Evolutionary conservation across 2,329 filamentous ascomycete species (phyloP).

Genomic region (Calonectria fujianensis): DNA sequence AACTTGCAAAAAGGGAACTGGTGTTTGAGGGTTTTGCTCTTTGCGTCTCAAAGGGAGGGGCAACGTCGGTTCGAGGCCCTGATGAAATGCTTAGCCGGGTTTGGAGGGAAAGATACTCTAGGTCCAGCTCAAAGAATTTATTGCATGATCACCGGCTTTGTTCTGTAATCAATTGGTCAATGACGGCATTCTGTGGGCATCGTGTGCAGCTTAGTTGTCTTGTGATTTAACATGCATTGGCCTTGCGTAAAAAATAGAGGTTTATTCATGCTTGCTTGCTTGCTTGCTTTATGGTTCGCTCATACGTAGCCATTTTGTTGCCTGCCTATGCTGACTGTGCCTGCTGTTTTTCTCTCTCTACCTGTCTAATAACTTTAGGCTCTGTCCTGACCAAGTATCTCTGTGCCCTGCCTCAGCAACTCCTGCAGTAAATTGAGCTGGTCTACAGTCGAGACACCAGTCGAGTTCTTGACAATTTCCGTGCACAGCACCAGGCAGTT

Average conservation of each 20-base stretch:
- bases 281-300: not conserved
- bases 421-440: slow-evolving; percentile 66
- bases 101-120: slow-evolving; percentile 63
- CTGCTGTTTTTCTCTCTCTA: not conserved
- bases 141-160: slow-evolving; percentile 64
- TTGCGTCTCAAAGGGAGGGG: slow-evolving; percentile 63
- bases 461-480: slow-evolving; percentile 70
- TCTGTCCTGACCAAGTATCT: slow-evolving; percentile 61
- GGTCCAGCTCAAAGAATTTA: slow-evolving; percentile 65
- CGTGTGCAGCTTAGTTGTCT: slow-evolving; percentile 42
- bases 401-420: slow-evolving; percentile 70
- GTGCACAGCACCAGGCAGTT: slow-evolving; percentile 76
- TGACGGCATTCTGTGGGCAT: slow-evolving; percentile 53
- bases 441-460: slow-evolving; percentile 62
- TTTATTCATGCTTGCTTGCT: slow-evolving; percentile 13
- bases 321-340: not conserved
- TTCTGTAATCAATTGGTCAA: slow-evolving; percentile 58
- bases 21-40: slow-evolving; percentile 67
- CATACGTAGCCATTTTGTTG: not conserved
- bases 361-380: slow-evolving; percentile 28
- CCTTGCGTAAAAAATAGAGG: slow-evolving; percentile 23
- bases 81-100: slow-evolving; percentile 60
- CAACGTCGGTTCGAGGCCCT: slow-evolving; percentile 63
- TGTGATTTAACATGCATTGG: slow-evolving; percentile 12
- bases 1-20: slow-evolving; percentile 65